Base-by-base conservation (phyloP, 2,329 filamentous ascomycete genomes). In the Leptographium wingfieldii region DNA sequence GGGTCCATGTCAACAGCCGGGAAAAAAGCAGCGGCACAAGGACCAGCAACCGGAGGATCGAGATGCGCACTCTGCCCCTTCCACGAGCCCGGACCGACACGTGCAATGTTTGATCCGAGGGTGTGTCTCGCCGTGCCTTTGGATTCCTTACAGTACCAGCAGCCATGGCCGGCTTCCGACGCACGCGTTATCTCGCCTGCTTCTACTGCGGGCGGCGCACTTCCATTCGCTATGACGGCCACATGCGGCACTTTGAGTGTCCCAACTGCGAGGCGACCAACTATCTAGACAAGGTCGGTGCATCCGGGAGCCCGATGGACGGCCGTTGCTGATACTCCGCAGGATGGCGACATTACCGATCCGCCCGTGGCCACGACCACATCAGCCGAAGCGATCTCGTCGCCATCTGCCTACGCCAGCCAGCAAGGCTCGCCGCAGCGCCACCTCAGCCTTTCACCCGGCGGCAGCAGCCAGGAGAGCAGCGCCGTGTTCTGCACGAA, bases 341-440 rank as follows among this genome's bases (percentile, higher is more conserved):
- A 94, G 88, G 83, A 90, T 70, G 92, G 92, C 68, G 85, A 95
- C 57, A 94, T 97, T 65, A 87, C 89, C 60, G 92, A 99, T 71
- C 90, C 92, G 31, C 91, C 90, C 2, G 77, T 85, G 29, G 74
- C 79, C 25, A 81, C 82, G 61, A 80, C 78, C n/a, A 73, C 74
- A 55, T 70, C 71, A 61, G 74, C 67, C 64, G 72, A 62, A 70
- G 75, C 67, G 69, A 75, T 59, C 69, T 73, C 62, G 68, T 70
- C 48, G 22, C 73, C 62, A 68, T 70, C 48, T n/a, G 72, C 74
- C 60, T 85, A 77, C 69, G 80, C 76, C 58, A 73, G 76, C 58
- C 67, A 75, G 55, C 73, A 73, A 63, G 65, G 75, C 61, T 65
- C 69, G 16, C 67, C 71, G 60, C 72, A 46, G 27, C 60, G 55